phyloP scores from a whole-genome alignment of 371 early-diverging fungal genomes.

The Funneliformis caledonium region DNA sequence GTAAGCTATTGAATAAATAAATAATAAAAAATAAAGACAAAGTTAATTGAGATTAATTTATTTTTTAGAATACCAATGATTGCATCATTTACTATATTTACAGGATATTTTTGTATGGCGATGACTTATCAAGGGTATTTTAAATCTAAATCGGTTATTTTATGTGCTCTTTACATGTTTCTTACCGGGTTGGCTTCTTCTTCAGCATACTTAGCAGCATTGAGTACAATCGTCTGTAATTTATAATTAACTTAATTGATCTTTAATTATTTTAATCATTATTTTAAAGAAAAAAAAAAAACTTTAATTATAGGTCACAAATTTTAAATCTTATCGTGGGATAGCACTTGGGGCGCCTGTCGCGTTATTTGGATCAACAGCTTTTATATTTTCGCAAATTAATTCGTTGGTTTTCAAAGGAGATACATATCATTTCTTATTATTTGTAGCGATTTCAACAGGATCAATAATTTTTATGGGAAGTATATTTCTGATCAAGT shows the following conservation, averaged over 20 bases:
- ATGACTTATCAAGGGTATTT: slow-evolving; percentile 25
- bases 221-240: neutral
- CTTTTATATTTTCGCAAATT: slow-evolving; percentile 67
- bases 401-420: slow-evolving; percentile 55
- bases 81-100: neutral
- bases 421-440: slow-evolving; percentile 48
- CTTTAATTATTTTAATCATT: neutral
- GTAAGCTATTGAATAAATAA: slow-evolving; percentile 6
- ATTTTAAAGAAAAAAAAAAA: neutral
- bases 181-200: slow-evolving; percentile 20
- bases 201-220: slow-evolving; percentile 6
- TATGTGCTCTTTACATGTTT: slow-evolving; percentile 27
- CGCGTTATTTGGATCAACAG: slow-evolving; percentile 69
- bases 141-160: neutral
- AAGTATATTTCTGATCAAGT: slow-evolving; percentile 45
- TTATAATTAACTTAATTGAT: neutral
- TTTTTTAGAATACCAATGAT: neutral
- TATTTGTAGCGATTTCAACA: slow-evolving; percentile 48
- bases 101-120: slow-evolving; percentile 29
- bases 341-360: slow-evolving; percentile 68
- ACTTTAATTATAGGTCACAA: slow-evolving; percentile 51
- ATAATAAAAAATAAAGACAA: neutral
- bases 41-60: neutral
- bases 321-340: slow-evolving; percentile 63
- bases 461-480: slow-evolving; percentile 42